phyloP scores from a whole-genome alignment of 768 basidiomycete genomes.

The Leccinum disarticulatum region DNA sequence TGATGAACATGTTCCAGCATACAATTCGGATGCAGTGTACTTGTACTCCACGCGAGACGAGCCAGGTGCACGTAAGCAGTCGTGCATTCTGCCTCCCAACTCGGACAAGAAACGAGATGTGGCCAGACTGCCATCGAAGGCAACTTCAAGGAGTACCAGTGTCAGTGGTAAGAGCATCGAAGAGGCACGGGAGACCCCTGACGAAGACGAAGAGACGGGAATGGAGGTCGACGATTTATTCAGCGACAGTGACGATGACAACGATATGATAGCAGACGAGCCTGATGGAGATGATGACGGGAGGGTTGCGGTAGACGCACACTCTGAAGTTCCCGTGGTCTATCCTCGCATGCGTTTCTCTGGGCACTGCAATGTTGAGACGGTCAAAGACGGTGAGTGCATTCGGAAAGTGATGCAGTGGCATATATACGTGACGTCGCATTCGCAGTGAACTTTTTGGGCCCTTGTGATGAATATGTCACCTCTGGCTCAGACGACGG shows the following conservation, averaged over 20 bases:
- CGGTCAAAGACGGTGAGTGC: constrained; percentile 80
- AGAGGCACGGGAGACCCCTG: constrained; percentile 2
- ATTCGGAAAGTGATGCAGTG: neutral
- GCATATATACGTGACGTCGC: neutral
- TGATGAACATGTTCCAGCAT: constrained; percentile 46
- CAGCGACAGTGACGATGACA: constrained; percentile 30
- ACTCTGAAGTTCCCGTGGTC: constrained; percentile 49
- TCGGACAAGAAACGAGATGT: constrained; percentile 4
- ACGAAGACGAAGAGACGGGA: constrained; percentile 24
- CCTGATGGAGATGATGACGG: constrained; percentile 36
- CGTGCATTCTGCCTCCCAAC: constrained; percentile 32
- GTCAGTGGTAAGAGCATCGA: neutral
- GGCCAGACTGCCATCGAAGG: constrained; percentile 1
- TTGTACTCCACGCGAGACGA: constrained; percentile 73
- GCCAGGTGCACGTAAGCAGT: constrained; percentile 32
- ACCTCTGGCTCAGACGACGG: constrained; percentile 87
- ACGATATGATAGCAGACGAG: constrained; percentile 23
- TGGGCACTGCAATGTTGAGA: constrained; percentile 78
- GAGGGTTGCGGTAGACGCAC: constrained; percentile 22
- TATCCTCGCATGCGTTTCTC: constrained; percentile 61
- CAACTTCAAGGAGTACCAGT: neutral
- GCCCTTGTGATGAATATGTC: constrained; percentile 73
- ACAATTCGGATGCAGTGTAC: constrained; percentile 70
- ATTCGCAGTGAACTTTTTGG: constrained; percentile 75
- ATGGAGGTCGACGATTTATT: constrained; percentile 33